Conservation (phyloP, 495 filamentous ascomycete species). For the Oleoguttula mirabilis region DNA sequence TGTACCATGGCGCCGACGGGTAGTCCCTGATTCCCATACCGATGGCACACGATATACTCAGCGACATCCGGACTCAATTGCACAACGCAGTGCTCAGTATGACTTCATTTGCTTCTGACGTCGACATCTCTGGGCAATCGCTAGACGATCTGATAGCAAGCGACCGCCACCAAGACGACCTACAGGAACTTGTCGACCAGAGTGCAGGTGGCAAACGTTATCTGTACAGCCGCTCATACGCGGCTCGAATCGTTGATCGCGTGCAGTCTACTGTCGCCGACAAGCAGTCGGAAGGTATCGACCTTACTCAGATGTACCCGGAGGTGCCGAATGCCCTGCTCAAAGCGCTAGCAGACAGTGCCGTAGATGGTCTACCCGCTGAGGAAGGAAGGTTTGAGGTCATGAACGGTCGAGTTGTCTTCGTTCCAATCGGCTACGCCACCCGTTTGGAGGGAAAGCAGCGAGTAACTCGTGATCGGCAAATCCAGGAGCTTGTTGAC, state of each 20-base stretch:
- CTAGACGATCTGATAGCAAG: neutral
- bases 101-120: neutral
- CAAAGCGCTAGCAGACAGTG: neutral
- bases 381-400: slow-evolving; percentile 2
- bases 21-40: neutral
- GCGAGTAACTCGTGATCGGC: neutral
- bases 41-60: neutral
- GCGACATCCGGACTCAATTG: neutral
- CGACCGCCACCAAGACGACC: too few relatives aligned
- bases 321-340: neutral
- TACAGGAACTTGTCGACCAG: too few relatives aligned
- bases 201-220: neutral
- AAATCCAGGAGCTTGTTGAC: neutral
- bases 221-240: neutral
- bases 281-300: neutral
- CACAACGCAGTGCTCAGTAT: neutral
- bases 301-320: neutral
- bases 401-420: neutral
- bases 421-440: neutral
- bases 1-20: slow-evolving; percentile 7
- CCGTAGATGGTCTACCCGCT: neutral
- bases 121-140: neutral
- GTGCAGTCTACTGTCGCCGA: neutral
- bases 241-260: neutral
- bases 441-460: neutral